A percentile compares a stretch with the other conserved stretches of the same genome.
Conservation (phyloP, 2,329 filamentous ascomycete genomes). For the Phyllosticta citriasiana region DNA sequence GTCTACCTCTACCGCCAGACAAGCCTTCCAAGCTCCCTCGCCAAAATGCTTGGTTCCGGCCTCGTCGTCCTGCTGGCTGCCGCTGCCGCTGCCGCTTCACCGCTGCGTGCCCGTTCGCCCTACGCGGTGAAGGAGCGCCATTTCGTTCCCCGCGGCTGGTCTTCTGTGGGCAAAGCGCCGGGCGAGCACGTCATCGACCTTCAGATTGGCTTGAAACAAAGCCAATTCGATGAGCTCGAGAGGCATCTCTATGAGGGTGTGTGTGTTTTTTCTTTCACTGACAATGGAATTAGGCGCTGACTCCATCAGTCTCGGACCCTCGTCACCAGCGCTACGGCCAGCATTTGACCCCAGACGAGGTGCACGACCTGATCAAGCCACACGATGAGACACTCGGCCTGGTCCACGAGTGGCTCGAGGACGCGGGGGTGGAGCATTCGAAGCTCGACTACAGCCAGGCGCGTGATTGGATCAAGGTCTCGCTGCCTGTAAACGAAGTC, state of each 20-base stretch:
- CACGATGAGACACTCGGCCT: conserved; percentile 41
- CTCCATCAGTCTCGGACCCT: conserved; percentile 39
- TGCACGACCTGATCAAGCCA: conserved; percentile 45
- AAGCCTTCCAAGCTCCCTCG: neutral
- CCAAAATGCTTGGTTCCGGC: conserved; percentile 4
- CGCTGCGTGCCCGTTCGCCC: conserved; percentile 23
- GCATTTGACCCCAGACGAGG: conserved; percentile 42
- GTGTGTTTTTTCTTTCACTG: conserved; percentile 18
- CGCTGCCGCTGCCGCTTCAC: neutral
- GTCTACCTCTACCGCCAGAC: neutral
- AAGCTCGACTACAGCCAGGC: conserved; percentile 39
- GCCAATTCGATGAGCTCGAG: conserved; percentile 46
- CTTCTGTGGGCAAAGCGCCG: conserved; percentile 36
- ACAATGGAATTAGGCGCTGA: conserved; percentile 11
- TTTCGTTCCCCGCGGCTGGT: conserved; percentile 43
- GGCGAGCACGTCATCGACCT: conserved; percentile 42
- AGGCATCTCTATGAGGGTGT: conserved; percentile 43
- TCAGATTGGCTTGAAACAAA: conserved; percentile 50
- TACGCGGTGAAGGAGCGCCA: conserved; percentile 49
- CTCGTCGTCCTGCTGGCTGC: conserved; percentile 3
- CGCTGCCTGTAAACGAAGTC: conserved; percentile 40
- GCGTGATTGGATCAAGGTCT: conserved; percentile 48
- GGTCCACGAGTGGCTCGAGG: conserved; percentile 47
- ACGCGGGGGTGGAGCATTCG: conserved; percentile 38
- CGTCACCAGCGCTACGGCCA: conserved; percentile 45